phyloP scores from a whole-genome alignment of 2,329 filamentous ascomycete species.

The Colletotrichum neosansevieriae region DNA sequence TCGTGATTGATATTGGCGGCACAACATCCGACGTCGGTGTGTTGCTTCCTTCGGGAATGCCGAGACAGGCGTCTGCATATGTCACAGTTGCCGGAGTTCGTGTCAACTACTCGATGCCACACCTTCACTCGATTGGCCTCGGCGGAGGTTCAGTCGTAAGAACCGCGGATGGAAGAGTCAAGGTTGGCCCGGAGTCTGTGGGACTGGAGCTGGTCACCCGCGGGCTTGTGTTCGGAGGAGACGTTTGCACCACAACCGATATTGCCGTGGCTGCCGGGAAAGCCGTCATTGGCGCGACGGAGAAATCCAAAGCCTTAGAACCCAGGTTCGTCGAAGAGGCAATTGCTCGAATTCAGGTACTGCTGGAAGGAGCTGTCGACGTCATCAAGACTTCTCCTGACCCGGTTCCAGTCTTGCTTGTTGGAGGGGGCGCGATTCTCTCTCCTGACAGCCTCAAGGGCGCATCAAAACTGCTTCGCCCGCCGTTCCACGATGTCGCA shows the following conservation, averaged over 20 bases:
- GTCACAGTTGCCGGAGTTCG: conserved; percentile 72
- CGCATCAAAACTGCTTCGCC: conserved; percentile 67
- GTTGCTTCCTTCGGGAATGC: conserved; percentile 69
- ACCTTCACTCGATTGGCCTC: conserved; percentile 40
- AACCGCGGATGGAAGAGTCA: conserved; percentile 46
- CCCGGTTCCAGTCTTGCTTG: conserved; percentile 58
- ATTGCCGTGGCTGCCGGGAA: conserved; percentile 59
- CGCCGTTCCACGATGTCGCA: conserved; percentile 68
- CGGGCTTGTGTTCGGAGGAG: conserved; percentile 60
- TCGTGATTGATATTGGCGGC: conserved; percentile 66
- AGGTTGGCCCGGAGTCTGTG: conserved; percentile 64
- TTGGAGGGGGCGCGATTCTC: conserved; percentile 73
- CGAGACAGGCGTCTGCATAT: conserved; percentile 71
- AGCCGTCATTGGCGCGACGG: conserved; percentile 57
- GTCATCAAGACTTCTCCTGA: conserved; percentile 46
- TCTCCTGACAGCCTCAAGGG: conserved; percentile 67
- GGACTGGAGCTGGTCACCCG: conserved; percentile 60
- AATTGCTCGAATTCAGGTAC: conserved; percentile 36
- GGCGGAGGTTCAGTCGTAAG: conserved; percentile 58
- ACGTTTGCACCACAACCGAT: conserved; percentile 62
- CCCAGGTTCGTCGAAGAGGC: conserved; percentile 45
- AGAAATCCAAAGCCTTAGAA: conserved; percentile 43
- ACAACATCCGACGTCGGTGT: conserved; percentile 66
- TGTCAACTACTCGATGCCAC: conserved; percentile 65
- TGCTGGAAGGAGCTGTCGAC: conserved; percentile 45